Evolutionary conservation across 192 early-diverging fungal genomes (phyloP).

Genomic region (Coemansia aciculifera): DNA sequence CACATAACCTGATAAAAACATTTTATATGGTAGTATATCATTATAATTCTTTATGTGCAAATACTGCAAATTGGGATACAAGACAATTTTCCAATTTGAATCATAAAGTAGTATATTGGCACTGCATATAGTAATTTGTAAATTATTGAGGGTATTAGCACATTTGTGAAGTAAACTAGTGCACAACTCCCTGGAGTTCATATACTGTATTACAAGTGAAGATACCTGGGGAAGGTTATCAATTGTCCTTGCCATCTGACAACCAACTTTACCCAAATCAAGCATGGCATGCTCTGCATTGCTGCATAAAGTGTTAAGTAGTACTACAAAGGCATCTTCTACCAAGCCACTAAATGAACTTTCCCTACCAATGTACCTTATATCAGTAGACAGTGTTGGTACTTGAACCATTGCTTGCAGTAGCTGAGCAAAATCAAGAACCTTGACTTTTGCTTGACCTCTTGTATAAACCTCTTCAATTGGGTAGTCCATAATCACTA

Average conservation of each 20-base stretch:
- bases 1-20: not conserved
- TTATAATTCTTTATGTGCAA: not conserved
- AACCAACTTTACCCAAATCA: not conserved
- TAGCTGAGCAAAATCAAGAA: not conserved
- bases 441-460: not conserved
- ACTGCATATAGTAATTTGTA: not conserved
- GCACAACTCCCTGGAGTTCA: not conserved
- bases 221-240: not conserved
- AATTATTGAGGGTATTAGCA: not conserved
- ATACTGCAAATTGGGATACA: conserved; percentile 1
- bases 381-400: not conserved
- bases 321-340: not conserved
- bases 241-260: not conserved
- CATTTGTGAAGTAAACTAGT: not conserved
- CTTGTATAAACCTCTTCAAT: not conserved
- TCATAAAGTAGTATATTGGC: not conserved
- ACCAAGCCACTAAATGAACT: no score
- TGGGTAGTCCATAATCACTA: not conserved
- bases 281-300: not conserved
- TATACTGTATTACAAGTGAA: not conserved
- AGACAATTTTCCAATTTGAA: not conserved
- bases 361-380: not conserved
- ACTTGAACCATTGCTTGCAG: not conserved
- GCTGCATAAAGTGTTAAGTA: not conserved
- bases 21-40: not conserved